Conservation (phyloP, 169 alveolate species). For the Plasmodium berghei region DNA sequence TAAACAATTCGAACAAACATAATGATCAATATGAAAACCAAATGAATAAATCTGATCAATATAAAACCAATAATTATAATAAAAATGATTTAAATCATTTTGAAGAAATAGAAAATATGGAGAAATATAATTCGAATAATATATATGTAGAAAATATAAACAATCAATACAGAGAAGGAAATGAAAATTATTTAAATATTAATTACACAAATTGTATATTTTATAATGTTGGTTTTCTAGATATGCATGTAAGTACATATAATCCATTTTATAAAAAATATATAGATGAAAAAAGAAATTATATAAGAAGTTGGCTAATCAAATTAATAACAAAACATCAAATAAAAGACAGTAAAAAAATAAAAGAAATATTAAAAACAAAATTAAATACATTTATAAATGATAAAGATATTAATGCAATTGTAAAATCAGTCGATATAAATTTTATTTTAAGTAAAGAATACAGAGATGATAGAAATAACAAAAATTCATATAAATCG, state of each 20-base stretch:
- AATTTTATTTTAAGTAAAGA: slow-evolving; percentile 25
- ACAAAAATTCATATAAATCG: slow-evolving; percentile 21
- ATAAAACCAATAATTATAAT: not conserved
- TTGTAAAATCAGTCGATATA: slow-evolving; percentile 56
- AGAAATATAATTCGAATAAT: not conserved
- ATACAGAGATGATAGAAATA: slow-evolving; percentile 27
- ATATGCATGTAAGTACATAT: slow-evolving; percentile 20
- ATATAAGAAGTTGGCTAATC: slow-evolving; percentile 60
- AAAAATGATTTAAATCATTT: not conserved
- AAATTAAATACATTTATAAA: slow-evolving; percentile 33
- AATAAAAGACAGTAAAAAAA: slow-evolving; percentile 47
- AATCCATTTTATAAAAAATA: slow-evolving; percentile 48
- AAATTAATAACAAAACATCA: slow-evolving; percentile 54
- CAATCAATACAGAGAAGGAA: not conserved
- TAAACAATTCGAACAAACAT: not conserved
- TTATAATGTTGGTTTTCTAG: slow-evolving; percentile 68
- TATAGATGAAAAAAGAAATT: slow-evolving; percentile 60
- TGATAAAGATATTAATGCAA: slow-evolving; percentile 63
- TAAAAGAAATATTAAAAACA: slow-evolving; percentile 51
- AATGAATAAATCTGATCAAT: not conserved
- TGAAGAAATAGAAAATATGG: not conserved
- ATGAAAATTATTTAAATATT: not conserved
- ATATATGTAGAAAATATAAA: not conserved
- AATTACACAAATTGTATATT: slow-evolving; percentile 30
- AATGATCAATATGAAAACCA: not conserved